Base-by-base conservation (phyloP, 2,329 filamentous ascomycete species). In the Xylariaceae sp. region DNA sequence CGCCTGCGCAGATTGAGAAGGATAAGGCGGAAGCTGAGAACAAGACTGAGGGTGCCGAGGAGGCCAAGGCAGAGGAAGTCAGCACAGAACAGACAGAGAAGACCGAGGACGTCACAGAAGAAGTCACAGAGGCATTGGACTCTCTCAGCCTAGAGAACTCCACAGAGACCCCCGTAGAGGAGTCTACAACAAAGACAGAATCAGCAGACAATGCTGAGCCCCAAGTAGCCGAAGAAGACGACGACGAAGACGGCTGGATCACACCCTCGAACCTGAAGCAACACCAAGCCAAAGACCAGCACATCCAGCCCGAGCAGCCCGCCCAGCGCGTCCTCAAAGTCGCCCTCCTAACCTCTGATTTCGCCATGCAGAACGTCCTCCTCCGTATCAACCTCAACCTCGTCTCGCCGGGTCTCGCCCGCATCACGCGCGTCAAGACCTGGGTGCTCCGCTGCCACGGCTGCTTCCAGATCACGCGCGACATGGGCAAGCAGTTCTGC, bases 291-390 rank as follows among this genome's bases (percentile, higher is more conserved):
- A 83, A 86, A 71, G 87, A 93, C 67, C 73, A 74, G 30, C 75
- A 77, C 18, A 76, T 78, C 1, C 73, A 78, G 17, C 75, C 80
- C 47, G 75, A 80, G 53, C 73, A 79, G 60, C 73, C 80, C 1
- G 79, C 84, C 56, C 80, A 83, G 42, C 83, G 83, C 62, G 85
- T 84, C 10, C 88, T 97, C 67, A 88, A 95, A 74, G 90, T 90
- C 13, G 93, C 92, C n/a, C 87, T 93, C 50, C 88, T 97, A 71
- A 97, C 94, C 1, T 92, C 89, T 58, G 94, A 99, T 78, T 97
- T 90, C 75, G 93, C 94, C 57, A 96, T 99, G 90, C 93, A 97
- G 77, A 97, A 97, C 73, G 92, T 97, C 6, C 84, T 94, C 1
- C 82, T 99, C 3, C 90, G 95, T 67, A 95, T 97, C 79, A 96